Evolutionary conservation across 2,329 filamentous ascomycete genomes (phyloP).

Genomic region (Penicillium hesseltinei): DNA sequence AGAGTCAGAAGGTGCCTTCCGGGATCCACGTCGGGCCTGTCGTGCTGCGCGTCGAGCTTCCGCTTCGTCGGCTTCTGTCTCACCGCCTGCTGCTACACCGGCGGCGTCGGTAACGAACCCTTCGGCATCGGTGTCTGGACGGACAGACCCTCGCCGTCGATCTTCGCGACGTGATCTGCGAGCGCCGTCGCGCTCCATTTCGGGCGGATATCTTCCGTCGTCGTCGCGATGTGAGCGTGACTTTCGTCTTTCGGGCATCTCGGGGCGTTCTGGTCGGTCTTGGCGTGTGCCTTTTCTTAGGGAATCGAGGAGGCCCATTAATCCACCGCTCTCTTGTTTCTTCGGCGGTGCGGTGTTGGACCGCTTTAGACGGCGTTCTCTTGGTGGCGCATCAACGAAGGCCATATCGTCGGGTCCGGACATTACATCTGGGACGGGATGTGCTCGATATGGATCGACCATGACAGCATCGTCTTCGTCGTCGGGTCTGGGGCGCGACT

Average conservation of each 20-base stretch:
- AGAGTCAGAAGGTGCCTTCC: slow-evolving; percentile 36
- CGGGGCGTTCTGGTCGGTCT: slow-evolving; percentile 15
- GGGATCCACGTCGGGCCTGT: slow-evolving; percentile 52
- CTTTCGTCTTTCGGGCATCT: slow-evolving; percentile 37
- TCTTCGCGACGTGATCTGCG: slow-evolving; percentile 38
- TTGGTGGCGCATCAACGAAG: slow-evolving; percentile 50
- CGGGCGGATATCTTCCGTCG: slow-evolving; percentile 31
- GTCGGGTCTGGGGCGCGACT: slow-evolving; percentile 36
- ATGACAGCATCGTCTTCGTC: slow-evolving; percentile 54
- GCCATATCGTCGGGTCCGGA: slow-evolving; percentile 52
- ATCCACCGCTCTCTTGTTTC: slow-evolving; percentile 54
- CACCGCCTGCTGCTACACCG: slow-evolving; percentile 32
- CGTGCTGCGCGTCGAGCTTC: slow-evolving; percentile 64
- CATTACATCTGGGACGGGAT: slow-evolving; percentile 45
- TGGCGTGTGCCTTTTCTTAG: slow-evolving; percentile 33
- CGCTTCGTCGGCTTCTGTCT: slow-evolving; percentile 51
- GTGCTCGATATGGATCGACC: slow-evolving; percentile 51
- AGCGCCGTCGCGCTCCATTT: slow-evolving; percentile 38
- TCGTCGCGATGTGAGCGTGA: slow-evolving; percentile 41
- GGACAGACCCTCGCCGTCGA: slow-evolving; percentile 39
- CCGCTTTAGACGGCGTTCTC: slow-evolving; percentile 57
- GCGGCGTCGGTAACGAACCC: slow-evolving; percentile 45
- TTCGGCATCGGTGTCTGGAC: slow-evolving; percentile 52
- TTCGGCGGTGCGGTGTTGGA: slow-evolving; percentile 61
- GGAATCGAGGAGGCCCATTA: slow-evolving; percentile 63